Percentiles rank a stretch among this genome's conserved stretches.
phyloP scores from a whole-genome alignment of 352 stramenopile species.

The Phytophthora brassicae region DNA sequence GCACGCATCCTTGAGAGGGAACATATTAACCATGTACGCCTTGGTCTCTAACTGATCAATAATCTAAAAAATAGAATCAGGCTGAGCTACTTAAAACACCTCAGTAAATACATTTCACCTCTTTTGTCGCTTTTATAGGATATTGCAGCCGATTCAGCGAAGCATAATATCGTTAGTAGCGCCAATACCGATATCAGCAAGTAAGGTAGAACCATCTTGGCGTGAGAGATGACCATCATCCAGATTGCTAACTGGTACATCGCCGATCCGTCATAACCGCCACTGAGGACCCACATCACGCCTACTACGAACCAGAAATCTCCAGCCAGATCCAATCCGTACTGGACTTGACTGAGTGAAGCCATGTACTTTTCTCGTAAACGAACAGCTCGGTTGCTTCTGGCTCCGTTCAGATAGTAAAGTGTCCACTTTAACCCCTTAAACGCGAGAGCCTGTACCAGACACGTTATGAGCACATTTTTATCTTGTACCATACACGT shows the following conservation, averaged over 20 bases:
- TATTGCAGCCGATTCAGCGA: conserved; percentile 90
- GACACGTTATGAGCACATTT: no score
- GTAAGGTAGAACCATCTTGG: conserved; percentile 93
- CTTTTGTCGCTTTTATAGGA: conserved; percentile 73
- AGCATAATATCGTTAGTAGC: conserved; percentile 91
- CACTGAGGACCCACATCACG: conserved; percentile 89
- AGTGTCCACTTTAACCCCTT: conserved; percentile 78
- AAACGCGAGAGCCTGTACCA: no score
- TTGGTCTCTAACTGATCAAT: conserved; percentile 70
- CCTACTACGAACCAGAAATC: conserved; percentile 88
- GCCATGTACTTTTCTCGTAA: conserved; percentile 71
- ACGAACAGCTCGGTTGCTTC: conserved; percentile 56
- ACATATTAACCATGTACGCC: conserved; percentile 63
- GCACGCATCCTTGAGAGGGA: conserved; percentile 79
- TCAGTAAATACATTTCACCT: no score
- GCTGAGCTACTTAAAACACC: no score
- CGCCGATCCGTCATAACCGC: no score
- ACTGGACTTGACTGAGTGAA: conserved; percentile 77
- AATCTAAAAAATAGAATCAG: no score
- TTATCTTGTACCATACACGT: no score
- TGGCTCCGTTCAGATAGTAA: conserved; percentile 67
- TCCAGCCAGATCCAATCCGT: conserved; percentile 69
- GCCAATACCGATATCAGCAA: conserved; percentile 88
- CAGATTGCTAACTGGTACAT: conserved; percentile 87
- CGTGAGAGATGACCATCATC: conserved; percentile 93